phyloP scores from a whole-genome alignment of 1,139 yeast genomes.

The Kodamaea arcana region DNA sequence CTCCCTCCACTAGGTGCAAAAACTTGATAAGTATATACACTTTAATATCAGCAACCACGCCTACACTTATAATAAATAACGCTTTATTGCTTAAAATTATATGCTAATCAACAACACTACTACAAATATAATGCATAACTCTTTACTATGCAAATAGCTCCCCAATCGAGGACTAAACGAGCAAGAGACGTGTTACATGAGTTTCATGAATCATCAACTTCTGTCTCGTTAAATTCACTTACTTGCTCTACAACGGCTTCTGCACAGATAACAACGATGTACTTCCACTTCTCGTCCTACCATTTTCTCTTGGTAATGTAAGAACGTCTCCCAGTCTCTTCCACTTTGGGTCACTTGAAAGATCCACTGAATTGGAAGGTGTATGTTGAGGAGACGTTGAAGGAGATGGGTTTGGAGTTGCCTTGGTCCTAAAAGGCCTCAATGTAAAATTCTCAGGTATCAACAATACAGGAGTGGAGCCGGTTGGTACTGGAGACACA shows the following conservation, averaged over 20 bases:
- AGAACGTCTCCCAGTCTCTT: conserved; percentile 6
- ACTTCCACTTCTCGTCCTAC: conserved; percentile 20
- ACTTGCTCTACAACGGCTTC: too few relatives aligned
- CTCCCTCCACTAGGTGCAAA: too few relatives aligned
- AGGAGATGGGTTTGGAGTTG: conserved; percentile 43
- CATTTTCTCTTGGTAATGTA: conserved; percentile 1
- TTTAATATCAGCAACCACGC: too few relatives aligned
- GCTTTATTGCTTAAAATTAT: too few relatives aligned
- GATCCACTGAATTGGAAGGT: conserved; percentile 18
- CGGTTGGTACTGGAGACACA: conserved; percentile 5
- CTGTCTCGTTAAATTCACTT: too few relatives aligned
- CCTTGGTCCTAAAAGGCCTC: conserved; percentile 41
- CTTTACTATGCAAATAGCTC: conserved; percentile 26
- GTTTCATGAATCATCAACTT: too few relatives aligned
- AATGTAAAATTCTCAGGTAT: conserved; percentile 31
- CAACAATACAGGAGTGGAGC: conserved; percentile 5
- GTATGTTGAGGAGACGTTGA: conserved; percentile 32
- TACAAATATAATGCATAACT: conserved; percentile 1
- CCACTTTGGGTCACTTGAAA: conserved; percentile 8
- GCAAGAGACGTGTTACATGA: too few relatives aligned
- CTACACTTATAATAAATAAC: too few relatives aligned
- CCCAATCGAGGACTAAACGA: conserved; percentile 28
- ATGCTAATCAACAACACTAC: conserved; percentile 2
- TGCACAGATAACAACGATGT: conserved; percentile 23
- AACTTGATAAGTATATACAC: too few relatives aligned